Conservation (phyloP, 1,284 basidiomycete genomes). For the Nidula niveotomentosa region DNA sequence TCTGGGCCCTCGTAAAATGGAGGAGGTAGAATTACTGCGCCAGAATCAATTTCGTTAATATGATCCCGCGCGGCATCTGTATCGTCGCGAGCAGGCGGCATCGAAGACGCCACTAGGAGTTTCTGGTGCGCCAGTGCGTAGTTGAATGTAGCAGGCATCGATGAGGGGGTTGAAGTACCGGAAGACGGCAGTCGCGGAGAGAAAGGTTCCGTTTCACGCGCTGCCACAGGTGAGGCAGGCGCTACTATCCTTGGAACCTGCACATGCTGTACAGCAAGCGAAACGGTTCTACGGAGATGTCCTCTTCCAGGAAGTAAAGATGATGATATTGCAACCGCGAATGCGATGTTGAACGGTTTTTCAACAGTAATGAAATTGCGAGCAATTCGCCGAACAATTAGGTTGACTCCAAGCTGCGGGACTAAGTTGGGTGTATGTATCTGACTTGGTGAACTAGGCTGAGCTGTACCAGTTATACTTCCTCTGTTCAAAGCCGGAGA, state of each 20-base stretch:
- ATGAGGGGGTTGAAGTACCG: conserved; percentile 49
- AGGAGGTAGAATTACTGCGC: conserved; percentile 28
- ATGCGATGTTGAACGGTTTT: conserved; percentile 55
- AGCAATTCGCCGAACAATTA: conserved; percentile 55
- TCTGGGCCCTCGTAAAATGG: conserved; percentile 44
- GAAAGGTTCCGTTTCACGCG: conserved; percentile 27
- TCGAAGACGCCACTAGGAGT: conserved; percentile 41
- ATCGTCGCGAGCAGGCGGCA: conserved; percentile 12
- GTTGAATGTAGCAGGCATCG: conserved; percentile 44
- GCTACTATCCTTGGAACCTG: conserved; percentile 33
- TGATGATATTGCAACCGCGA: conserved; percentile 49
- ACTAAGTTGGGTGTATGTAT: conserved; percentile 15
- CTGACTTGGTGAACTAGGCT: conserved; percentile 49
- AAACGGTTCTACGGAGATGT: conserved; percentile 38
- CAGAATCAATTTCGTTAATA: conserved; percentile 7
- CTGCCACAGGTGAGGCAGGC: conserved; percentile 5
- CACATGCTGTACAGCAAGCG: conserved; percentile 65
- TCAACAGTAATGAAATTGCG: conserved; percentile 45
- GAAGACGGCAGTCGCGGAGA: conserved; percentile 44
- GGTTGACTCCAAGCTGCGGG: conserved; percentile 53
- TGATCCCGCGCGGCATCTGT: too few species aligned
- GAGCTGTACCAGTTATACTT: conserved; percentile 28
- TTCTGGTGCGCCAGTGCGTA: conserved; percentile 50
- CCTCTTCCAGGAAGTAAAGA: conserved; percentile 30
- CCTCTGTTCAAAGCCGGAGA: conserved; percentile 55